These are phyloP conservation scores for Eimeria praecox DNA, from an alignment of 169 alveolate species.

Conservation along the genomic window DNA sequence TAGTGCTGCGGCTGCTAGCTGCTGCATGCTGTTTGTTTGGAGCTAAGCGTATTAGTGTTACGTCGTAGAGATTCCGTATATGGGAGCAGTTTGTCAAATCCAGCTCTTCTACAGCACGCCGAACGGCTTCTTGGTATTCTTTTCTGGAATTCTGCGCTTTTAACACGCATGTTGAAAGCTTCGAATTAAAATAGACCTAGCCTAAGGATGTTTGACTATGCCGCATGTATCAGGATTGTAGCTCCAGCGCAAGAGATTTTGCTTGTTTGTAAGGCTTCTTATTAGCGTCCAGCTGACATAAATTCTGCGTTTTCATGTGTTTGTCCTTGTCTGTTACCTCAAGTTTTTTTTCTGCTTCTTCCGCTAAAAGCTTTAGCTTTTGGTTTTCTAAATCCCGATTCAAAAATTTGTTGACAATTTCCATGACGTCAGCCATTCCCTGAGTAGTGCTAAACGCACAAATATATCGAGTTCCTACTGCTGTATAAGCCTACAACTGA, in stretches of 20 bases:
- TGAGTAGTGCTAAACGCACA: neutral
- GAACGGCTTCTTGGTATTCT: constrained; percentile 66
- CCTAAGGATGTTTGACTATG: neutral
- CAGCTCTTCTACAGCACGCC: constrained; percentile 69
- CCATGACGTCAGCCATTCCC: constrained; percentile 84
- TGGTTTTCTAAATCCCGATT: constrained; percentile 79
- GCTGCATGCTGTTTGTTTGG: neutral
- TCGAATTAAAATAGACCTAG: neutral
- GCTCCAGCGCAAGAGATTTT: neutral
- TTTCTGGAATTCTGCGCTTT: constrained; percentile 46
- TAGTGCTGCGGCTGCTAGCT: neutral
- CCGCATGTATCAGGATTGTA: neutral
- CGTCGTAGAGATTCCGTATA: constrained; percentile 55
- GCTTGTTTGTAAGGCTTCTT: neutral
- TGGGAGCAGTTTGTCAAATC: constrained; percentile 60
- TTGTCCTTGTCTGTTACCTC: constrained; percentile 50
- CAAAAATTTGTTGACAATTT: constrained; percentile 80
- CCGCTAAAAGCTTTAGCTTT: constrained; percentile 74
- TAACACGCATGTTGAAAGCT: constrained; percentile 5
- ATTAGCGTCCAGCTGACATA: neutral
- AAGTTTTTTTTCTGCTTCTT: constrained; percentile 74
- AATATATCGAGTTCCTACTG: neutral
- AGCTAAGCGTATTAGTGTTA: neutral
- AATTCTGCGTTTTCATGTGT: neutral
- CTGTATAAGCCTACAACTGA: no score